A percentile compares a stretch with the other conserved stretches of the same genome.
Evolutionary conservation across 2,329 filamentous ascomycete species (phyloP).

Genomic region (Alternaria viburni): DNA sequence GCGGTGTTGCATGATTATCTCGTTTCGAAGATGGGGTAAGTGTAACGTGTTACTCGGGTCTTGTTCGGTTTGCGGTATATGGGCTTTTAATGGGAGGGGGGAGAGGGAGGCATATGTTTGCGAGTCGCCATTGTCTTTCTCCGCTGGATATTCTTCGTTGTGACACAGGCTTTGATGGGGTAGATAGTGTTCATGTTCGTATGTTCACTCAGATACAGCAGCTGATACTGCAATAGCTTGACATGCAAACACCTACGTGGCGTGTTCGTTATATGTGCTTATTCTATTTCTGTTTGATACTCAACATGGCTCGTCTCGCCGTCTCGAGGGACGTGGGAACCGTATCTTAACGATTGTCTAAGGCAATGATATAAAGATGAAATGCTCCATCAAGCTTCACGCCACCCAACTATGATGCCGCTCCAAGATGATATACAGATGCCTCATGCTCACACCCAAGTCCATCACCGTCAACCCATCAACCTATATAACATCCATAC

Average conservation of each 20-base stretch:
- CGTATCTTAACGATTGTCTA: background rate
- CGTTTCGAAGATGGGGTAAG: background rate
- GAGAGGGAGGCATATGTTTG: background rate
- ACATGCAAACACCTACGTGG: no score
- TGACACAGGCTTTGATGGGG: background rate
- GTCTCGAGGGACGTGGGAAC: background rate
- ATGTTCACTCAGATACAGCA: background rate
- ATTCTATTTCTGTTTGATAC: background rate
- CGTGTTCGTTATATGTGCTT: background rate
- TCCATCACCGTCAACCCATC: background rate
- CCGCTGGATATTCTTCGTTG: background rate
- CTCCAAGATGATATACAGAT: background rate
- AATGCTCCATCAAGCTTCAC: background rate
- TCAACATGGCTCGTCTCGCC: background rate
- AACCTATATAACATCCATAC: slow-evolving; percentile 35
- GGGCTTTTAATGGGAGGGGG: background rate
- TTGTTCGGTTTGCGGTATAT: background rate
- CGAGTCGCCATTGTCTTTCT: background rate
- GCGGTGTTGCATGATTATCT: background rate
- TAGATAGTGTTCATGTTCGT: background rate
- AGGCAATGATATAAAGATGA: background rate
- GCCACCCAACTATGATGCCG: background rate
- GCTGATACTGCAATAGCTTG: background rate
- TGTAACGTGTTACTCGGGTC: background rate
- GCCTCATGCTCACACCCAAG: background rate